These are phyloP conservation scores for Cercospora zeina DNA, from an alignment of 2,329 filamentous ascomycete species.

Conservation along the genomic window DNA sequence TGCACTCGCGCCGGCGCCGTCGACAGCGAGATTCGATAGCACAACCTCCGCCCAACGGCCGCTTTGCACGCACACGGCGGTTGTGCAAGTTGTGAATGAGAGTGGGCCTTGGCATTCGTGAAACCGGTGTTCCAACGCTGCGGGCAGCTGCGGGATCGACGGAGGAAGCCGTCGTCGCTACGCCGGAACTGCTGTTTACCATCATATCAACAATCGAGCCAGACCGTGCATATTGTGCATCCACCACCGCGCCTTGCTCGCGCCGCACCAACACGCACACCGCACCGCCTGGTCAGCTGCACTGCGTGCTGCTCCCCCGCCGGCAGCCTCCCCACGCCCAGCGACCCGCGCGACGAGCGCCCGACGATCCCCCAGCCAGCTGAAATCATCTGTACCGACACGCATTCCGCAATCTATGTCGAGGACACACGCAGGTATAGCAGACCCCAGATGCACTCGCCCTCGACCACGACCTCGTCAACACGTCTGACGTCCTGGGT, in stretches of 20 bases:
- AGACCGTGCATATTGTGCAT: neutral
- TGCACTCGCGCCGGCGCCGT: neutral
- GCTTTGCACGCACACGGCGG: neutral
- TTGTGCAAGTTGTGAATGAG: neutral
- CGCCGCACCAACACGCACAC: neutral
- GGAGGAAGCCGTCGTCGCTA: no score
- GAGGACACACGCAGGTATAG: conserved; percentile 6
- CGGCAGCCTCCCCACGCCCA: conserved; percentile 7
- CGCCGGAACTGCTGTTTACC: neutral
- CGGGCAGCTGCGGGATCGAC: neutral
- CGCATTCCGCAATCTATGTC: conserved; percentile 19
- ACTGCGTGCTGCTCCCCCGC: neutral
- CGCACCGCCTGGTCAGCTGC: neutral
- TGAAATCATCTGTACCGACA: conserved; percentile 9
- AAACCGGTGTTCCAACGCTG: neutral
- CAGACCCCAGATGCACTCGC: neutral
- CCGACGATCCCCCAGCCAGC: conserved; percentile 4
- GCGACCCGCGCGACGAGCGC: conserved; percentile 12
- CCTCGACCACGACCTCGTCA: neutral
- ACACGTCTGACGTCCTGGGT: neutral
- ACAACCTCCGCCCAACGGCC: conserved; percentile 1
- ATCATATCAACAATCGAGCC: conserved; percentile 8
- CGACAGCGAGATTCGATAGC: conserved; percentile 6
- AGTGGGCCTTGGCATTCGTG: conserved; percentile 2
- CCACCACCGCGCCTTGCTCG: neutral